Evolutionary conservation across 352 stramenopile species (phyloP).

Genomic region (Pythium plurisporium): DNA sequence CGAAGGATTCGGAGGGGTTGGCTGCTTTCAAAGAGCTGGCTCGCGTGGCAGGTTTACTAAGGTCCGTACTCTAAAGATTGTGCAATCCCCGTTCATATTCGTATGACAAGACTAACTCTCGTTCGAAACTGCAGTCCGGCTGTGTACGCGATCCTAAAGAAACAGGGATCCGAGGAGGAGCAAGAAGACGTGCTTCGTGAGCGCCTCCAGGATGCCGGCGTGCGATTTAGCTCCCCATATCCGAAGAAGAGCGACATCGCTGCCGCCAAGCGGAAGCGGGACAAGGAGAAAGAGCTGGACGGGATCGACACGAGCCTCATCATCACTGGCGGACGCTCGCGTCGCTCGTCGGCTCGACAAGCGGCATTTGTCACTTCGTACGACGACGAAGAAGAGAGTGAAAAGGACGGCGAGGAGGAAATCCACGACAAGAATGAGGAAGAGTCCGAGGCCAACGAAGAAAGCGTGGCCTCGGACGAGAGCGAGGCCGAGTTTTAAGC

Average conservation of each 20-base stretch:
- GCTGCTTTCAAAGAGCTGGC: constrained; percentile 65
- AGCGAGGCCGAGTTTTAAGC: constrained; percentile 37
- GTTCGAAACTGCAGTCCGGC: constrained; percentile 32
- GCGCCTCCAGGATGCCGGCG: constrained; percentile 33
- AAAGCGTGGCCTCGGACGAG: constrained; percentile 27
- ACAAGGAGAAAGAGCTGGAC: constrained; percentile 68
- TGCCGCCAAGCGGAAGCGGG: constrained; percentile 61
- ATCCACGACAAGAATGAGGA: constrained; percentile 23
- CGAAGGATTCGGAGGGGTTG: constrained; percentile 39
- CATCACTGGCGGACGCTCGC: constrained; percentile 32
- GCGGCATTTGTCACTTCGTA: constrained; percentile 3
- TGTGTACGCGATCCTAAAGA: constrained; percentile 60
- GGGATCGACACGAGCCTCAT: constrained; percentile 82
- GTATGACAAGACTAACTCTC: background rate
- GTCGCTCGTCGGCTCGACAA: constrained; percentile 11
- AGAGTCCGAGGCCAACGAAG: constrained; percentile 21
- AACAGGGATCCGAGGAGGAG: constrained; percentile 31
- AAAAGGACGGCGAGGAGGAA: constrained; percentile 16
- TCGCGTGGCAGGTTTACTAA: constrained; percentile 56
- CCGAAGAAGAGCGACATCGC: constrained; percentile 62
- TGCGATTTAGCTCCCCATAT: constrained; percentile 59
- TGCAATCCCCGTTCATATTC: background rate
- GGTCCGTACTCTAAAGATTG: constrained; percentile 29
- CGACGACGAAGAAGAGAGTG: constrained; percentile 14
- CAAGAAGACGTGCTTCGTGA: constrained; percentile 60